A percentile compares a stretch with the other conserved stretches of the same genome.
Conservation (phyloP, 139 green algal genomes). For the Parachlorella kessleri region DNA sequence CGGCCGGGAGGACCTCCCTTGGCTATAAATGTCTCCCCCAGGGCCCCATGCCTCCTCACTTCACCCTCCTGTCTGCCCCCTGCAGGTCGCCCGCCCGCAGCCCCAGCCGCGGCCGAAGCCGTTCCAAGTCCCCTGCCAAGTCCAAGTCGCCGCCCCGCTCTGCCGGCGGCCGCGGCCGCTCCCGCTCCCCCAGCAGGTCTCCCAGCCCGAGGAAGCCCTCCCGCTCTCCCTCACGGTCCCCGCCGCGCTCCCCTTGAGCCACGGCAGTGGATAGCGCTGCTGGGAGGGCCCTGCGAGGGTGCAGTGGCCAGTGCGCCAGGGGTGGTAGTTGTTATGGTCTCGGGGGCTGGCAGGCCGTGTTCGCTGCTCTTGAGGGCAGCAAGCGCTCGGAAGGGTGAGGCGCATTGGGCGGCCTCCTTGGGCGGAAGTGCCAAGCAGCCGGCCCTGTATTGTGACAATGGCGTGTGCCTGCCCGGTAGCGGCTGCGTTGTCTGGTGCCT, state of each 20-base stretch:
- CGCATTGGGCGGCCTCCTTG: no score
- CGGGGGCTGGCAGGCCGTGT: no score
- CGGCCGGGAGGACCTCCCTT: neutral
- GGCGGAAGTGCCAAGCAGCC: no score
- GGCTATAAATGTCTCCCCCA: neutral
- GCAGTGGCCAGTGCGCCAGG: no score
- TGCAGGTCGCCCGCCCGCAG: neutral
- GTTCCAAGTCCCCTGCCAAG: neutral
- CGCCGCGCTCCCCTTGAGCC: no score
- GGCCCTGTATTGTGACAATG: no score
- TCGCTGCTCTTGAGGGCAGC: no score
- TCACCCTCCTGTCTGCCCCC: neutral
- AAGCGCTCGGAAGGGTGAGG: neutral
- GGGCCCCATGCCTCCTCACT: neutral
- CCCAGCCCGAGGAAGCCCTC: neutral
- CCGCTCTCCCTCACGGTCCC: neutral
- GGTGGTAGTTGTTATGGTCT: neutral
- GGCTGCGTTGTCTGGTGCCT: no score
- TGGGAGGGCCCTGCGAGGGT: no score
- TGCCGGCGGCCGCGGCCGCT: neutral
- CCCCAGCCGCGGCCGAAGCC: slow-evolving; percentile 2
- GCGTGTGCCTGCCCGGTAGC: no score
- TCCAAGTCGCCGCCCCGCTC: neutral
- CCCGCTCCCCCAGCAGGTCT: neutral
- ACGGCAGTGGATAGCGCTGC: no score